A percentile compares a stretch with the other conserved stretches of the same genome.
Conservation (phyloP, 2,329 filamentous ascomycete species). For the Xylaria sp. region DNA sequence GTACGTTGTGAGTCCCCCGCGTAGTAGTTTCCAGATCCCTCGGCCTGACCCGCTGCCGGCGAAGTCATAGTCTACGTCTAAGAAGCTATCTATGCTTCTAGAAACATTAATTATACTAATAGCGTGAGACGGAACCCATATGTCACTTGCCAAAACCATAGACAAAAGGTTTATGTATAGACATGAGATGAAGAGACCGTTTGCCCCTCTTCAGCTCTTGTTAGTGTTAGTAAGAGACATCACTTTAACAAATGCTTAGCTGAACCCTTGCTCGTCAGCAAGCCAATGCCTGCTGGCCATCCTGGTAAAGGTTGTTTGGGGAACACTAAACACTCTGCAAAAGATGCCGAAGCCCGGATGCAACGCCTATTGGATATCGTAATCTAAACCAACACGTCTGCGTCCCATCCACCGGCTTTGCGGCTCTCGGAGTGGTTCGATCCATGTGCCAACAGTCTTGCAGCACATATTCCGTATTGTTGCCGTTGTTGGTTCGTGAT, state of each 20-base stretch:
- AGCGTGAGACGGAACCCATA: neutral
- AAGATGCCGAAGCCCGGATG: constrained; percentile 29
- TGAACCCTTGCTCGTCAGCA: constrained; percentile 3
- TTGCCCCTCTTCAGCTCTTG: neutral
- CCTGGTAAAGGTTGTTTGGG: constrained; percentile 8
- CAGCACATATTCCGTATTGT: constrained; percentile 3
- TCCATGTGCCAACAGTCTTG: constrained; percentile 25
- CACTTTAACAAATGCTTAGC: neutral
- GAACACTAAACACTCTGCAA: constrained; percentile 8
- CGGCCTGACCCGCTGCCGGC: neutral
- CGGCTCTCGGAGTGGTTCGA: constrained; percentile 27
- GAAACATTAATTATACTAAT: neutral
- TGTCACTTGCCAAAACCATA: neutral
- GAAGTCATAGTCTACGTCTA: constrained; percentile 26
- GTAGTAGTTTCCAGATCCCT: neutral
- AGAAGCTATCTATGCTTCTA: neutral
- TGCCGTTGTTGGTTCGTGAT: constrained; percentile 5
- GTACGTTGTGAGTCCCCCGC: constrained; percentile 8
- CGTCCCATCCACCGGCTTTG: constrained; percentile 17
- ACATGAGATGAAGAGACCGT: neutral
- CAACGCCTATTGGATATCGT: constrained; percentile 10
- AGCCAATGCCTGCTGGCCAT: neutral
- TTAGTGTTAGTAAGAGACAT: neutral
- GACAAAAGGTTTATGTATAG: neutral
- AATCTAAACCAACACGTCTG: neutral